These are phyloP conservation scores for Magnusiomyces ingens DNA, from an alignment of 1,139 yeast genomes.

Conservation along the genomic window DNA sequence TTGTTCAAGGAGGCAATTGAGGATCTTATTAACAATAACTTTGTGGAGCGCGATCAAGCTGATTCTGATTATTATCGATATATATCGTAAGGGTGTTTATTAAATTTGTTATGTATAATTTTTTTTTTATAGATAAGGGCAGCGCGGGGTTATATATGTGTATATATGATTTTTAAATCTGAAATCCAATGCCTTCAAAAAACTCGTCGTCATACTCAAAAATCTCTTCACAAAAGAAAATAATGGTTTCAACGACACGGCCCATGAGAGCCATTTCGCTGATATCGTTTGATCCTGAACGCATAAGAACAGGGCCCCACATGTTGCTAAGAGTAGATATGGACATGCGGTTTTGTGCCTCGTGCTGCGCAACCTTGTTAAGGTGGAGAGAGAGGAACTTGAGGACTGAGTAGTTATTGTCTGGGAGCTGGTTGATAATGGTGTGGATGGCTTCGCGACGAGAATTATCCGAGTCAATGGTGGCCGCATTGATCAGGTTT, in stretches of 20 bases:
- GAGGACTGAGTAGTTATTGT: slow-evolving; percentile 88
- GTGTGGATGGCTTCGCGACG: slow-evolving; percentile 76
- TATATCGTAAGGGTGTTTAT: slow-evolving; percentile 83
- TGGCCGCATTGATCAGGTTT: slow-evolving; percentile 75
- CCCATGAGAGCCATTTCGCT: slow-evolving; percentile 80
- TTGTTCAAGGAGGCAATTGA: slow-evolving; percentile 33
- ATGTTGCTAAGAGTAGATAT: slow-evolving; percentile 72
- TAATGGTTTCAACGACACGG: slow-evolving; percentile 73
- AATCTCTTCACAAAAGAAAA: slow-evolving; percentile 31
- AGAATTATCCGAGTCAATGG: slow-evolving; percentile 51
- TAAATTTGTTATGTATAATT: background rate
- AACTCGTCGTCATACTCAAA: slow-evolving; percentile 10
- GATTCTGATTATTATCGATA: slow-evolving; percentile 48
- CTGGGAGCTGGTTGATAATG: slow-evolving; percentile 82
- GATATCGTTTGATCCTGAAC: slow-evolving; percentile 54
- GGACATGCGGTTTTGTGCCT: slow-evolving; percentile 69
- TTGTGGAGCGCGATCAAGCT: slow-evolving; percentile 23
- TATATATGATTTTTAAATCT: background rate
- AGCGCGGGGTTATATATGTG: background rate
- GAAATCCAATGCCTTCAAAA: slow-evolving; percentile 4
- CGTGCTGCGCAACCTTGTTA: slow-evolving; percentile 61
- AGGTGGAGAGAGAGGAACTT: slow-evolving; percentile 80
- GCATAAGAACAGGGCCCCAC: slow-evolving; percentile 88
- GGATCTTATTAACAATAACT: slow-evolving; percentile 30
- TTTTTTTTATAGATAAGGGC: background rate